These are phyloP conservation scores for Aethionema arabicum DNA, from an alignment of 345 rosid genomes.

Conservation along the genomic window DNA sequence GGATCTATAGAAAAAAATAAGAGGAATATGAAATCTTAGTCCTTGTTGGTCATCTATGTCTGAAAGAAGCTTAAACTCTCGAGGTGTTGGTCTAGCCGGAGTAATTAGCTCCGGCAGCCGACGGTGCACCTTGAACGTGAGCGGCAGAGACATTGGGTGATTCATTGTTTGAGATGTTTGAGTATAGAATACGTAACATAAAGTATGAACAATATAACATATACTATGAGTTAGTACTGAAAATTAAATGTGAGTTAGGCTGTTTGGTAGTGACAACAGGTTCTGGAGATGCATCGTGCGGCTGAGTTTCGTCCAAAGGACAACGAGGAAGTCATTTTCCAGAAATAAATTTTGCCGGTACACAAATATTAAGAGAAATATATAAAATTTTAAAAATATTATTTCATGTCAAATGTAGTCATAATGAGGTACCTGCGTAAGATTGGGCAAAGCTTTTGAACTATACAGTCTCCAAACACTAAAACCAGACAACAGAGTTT, in stretches of 20 bases:
- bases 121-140: slow-evolving; percentile 37
- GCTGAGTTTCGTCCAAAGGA: neutral
- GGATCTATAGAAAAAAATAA: slow-evolving; percentile 31
- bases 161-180: slow-evolving; percentile 22
- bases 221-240: too few species aligned
- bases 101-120: slow-evolving; percentile 32
- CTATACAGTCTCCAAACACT: too few species aligned
- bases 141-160: slow-evolving; percentile 17
- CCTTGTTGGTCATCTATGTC: slow-evolving; percentile 48
- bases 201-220: slow-evolving; percentile 11
- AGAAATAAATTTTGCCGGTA: too few species aligned
- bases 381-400: too few species aligned
- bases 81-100: slow-evolving; percentile 42
- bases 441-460: too few species aligned
- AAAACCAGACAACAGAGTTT: neutral
- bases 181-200: slow-evolving; percentile 7
- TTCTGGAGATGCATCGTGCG: neutral
- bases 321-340: neutral
- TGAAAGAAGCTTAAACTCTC: slow-evolving; percentile 39
- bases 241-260: neutral
- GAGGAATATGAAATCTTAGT: slow-evolving; percentile 35
- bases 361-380: too few species aligned
- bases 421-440: too few species aligned
- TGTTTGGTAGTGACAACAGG: neutral
- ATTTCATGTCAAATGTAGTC: too few species aligned